A percentile compares a stretch with the other conserved stretches of the same genome.
These are phyloP conservation scores for Peribolospora baueri DNA, from an alignment of 768 basidiomycete genomes.

Conservation along the genomic window DNA sequence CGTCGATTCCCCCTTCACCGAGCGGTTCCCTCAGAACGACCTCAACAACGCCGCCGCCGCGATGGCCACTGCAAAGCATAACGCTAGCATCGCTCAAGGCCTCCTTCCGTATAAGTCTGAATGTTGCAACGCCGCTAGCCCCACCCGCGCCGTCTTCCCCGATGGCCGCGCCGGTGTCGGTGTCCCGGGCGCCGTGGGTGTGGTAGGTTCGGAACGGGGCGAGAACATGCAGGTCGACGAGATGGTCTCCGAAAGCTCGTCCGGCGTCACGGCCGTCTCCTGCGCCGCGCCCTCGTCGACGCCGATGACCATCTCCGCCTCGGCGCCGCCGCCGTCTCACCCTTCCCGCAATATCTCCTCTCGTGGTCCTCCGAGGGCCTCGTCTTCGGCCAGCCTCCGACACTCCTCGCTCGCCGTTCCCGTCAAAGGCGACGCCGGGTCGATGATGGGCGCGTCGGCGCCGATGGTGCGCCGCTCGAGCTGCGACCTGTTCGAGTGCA, in stretches of 20 bases:
- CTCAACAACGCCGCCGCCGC: too few relatives aligned
- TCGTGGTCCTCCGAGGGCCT: slow-evolving; percentile 2
- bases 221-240: too few relatives aligned
- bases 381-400: slow-evolving; percentile 3
- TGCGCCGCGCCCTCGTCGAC: not conserved
- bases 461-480: slow-evolving; percentile 44
- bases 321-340: slow-evolving; percentile 1
- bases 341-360: slow-evolving; percentile 6
- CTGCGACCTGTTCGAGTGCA: slow-evolving; percentile 84
- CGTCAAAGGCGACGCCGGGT: slow-evolving; percentile 3
- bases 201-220: not conserved
- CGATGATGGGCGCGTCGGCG: slow-evolving; percentile 5
- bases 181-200: too few relatives aligned
- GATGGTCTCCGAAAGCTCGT: too few relatives aligned
- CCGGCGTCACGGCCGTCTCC: not conserved
- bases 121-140: too few relatives aligned
- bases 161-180: too few relatives aligned
- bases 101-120: too few relatives aligned
- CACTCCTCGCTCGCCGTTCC: not conserved
- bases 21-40: slow-evolving; percentile 6
- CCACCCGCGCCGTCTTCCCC: too few relatives aligned
- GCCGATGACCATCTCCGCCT: not conserved
- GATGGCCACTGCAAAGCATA: too few relatives aligned
- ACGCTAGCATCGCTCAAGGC: too few relatives aligned
- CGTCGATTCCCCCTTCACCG: slow-evolving; percentile 15